A percentile compares a stretch with the other conserved stretches of the same genome.
Evolutionary conservation across 1,139 yeast genomes (phyloP).

Genomic region (Geotrichum citri-aurantii): DNA sequence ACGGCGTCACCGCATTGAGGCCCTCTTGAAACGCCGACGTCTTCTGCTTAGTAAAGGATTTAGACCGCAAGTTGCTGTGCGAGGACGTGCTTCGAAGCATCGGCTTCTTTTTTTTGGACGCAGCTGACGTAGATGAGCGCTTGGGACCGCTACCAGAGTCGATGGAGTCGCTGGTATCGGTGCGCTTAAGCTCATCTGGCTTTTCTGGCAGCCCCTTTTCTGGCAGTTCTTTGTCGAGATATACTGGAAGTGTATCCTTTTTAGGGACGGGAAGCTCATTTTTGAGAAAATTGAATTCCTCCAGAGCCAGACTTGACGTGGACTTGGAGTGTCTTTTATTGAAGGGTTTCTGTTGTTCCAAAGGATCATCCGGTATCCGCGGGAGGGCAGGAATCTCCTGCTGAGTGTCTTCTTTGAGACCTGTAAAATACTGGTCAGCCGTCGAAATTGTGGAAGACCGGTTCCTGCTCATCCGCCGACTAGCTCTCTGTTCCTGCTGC

Average conservation of each 20-base stretch:
- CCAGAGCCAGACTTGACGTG: constrained; percentile 6
- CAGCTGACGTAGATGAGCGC: constrained; percentile 8
- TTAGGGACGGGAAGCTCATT: constrained; percentile 9
- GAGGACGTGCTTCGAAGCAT: constrained; percentile 28
- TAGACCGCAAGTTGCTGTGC: constrained; percentile 25
- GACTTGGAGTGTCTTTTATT: constrained; percentile 13
- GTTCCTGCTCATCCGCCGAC: not conserved
- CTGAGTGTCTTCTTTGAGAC: not conserved
- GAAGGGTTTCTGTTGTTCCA: not conserved
- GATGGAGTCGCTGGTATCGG: not conserved
- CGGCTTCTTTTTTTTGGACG: constrained; percentile 17
- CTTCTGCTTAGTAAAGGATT: constrained; percentile 35
- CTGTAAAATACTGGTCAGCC: constrained; percentile 7
- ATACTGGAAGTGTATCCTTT: not conserved
- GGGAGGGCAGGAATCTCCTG: constrained; percentile 8
- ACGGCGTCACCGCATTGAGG: constrained; percentile 69
- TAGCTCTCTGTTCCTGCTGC: not conserved
- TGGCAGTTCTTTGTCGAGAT: not conserved
- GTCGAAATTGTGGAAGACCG: constrained; percentile 13
- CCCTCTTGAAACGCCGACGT: constrained; percentile 96
- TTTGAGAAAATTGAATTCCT: constrained; percentile 12
- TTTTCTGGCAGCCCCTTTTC: not conserved
- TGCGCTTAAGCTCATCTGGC: not conserved
- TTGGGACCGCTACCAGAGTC: constrained; percentile 3
- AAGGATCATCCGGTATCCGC: not conserved